phyloP scores from a whole-genome alignment of 148 eudicot genomes.

The Heliosperma pusillum region DNA sequence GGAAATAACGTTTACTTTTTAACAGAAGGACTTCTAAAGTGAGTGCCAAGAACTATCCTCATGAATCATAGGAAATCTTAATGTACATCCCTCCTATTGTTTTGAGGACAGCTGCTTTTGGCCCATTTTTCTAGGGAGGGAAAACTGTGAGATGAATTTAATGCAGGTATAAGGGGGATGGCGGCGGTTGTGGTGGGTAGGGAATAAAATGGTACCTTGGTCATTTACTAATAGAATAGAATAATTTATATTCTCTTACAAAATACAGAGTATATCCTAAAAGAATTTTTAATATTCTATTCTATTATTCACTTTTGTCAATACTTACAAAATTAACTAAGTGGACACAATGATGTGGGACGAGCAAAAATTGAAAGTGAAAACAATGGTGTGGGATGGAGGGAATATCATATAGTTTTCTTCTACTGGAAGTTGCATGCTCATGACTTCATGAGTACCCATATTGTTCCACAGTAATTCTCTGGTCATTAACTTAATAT shows the following conservation, averaged over 20 bases:
- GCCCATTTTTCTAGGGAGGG: not conserved
- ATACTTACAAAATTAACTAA: not conserved
- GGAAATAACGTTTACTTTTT: conserved; percentile 39
- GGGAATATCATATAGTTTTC: not conserved
- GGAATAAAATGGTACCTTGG: not conserved
- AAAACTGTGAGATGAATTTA: not conserved
- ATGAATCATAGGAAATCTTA: not conserved
- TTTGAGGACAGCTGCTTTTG: not conserved
- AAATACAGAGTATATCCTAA: too few relatives aligned
- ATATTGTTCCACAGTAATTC: not conserved
- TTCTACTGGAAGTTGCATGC: not conserved
- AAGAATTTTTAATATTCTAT: too few relatives aligned
- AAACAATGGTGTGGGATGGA: not conserved
- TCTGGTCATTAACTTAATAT: not conserved
- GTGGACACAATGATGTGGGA: not conserved
- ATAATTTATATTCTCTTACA: too few relatives aligned
- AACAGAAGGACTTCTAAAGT: conserved; percentile 39
- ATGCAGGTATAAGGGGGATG: not conserved
- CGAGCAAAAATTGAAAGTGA: not conserved
- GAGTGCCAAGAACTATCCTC: conserved; percentile 5
- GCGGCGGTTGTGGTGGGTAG: not conserved
- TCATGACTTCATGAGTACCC: not conserved
- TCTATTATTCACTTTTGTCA: too few relatives aligned
- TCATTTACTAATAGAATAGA: not conserved
- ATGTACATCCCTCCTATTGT: not conserved